These are phyloP conservation scores for Nannochloris sp. DNA, from an alignment of 139 green algal genomes.

Conservation along the genomic window DNA sequence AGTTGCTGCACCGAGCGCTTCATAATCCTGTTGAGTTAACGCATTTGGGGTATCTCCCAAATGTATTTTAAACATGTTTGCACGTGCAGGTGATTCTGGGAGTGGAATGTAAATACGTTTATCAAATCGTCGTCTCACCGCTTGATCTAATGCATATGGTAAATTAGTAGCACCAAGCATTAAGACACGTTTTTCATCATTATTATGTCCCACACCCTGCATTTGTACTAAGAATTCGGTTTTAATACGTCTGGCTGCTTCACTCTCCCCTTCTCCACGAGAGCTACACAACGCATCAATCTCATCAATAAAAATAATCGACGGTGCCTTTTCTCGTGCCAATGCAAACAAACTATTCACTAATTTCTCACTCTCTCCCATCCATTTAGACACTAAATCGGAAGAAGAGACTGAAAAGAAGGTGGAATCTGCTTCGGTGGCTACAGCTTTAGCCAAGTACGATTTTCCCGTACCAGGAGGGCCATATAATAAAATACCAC, in stretches of 20 bases:
- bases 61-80: constrained; percentile 95
- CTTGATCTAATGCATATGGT: constrained; percentile 92
- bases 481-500: constrained; percentile 95
- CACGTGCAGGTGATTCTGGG: constrained; percentile 77
- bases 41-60: constrained; percentile 88
- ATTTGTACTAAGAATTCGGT: constrained; percentile 99
- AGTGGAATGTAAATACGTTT: constrained; percentile 99
- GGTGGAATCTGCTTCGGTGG: constrained; percentile 97
- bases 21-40: constrained; percentile 73
- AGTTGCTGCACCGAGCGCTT: constrained; percentile 66
- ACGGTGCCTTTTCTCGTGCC: constrained; percentile 84
- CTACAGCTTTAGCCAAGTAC: constrained; percentile 98
- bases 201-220: constrained; percentile 52
- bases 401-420: constrained; percentile 85
- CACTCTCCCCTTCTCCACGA: constrained; percentile 85
- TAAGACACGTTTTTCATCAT: constrained; percentile 40
- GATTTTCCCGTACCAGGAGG: constrained; percentile 97
- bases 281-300: constrained; percentile 80
- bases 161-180: constrained; percentile 96
- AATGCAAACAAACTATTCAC: constrained; percentile 90
- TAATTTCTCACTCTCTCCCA: constrained; percentile 97
- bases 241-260: constrained; percentile 96
- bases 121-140: constrained; percentile 81
- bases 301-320: constrained; percentile 99
- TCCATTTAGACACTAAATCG: constrained; percentile 85